Evolutionary conservation across 2,329 filamentous ascomycete genomes (phyloP), one percentile per base, ranked within the genome.

Genomic region (Pseudocercospora eumusae): DNA sequence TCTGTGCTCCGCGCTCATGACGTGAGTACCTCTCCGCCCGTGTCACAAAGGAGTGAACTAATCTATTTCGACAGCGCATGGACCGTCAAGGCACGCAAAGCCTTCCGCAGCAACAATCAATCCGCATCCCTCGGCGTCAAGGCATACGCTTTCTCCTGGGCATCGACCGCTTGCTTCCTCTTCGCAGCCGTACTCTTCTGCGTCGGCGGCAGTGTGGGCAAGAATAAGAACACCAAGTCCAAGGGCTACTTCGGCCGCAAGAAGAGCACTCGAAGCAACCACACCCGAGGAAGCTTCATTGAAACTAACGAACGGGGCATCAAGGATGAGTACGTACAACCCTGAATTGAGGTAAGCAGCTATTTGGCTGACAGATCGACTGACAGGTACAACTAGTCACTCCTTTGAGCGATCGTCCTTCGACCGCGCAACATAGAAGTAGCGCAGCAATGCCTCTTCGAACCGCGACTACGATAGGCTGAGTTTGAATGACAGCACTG

Each of bases 141-240:
- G 71, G 88, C 86, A 20, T 91, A 91, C 71, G 91, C 84, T 49
- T 93, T 92, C 78, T 87, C 86, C 65, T 95, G 91, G 91, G 87
- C 83, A 15, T 84, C 89, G 1, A 86, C 87, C 76, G 84, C 84
- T 9, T 83, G 83, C 58, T 84, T 91, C 69, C 78, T 91, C 67
- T 75, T 93, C 66, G 83, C 88, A 15, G 84, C 83, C 3, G 68
- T 91, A 28, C 78, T 92, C 61, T 91, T 92, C 79, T 89, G 84
- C 75, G 59, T 87, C 31, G 86, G 86, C 57, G 83, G 85, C 44
- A 73, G 75, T 27, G 79, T 84, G 42, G 78, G 81, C 56, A 79
- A 81, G 63, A 81, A 81, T 66, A 73, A 75, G 27, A 68, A 66
- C 58, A 61, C 66, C 31, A 68, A 64, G 74, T 77, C 66, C 73